A percentile compares a stretch with the other conserved stretches of the same genome.
Conservation (phyloP, 805 yeast genomes). For the Dipodascus albidus region DNA sequence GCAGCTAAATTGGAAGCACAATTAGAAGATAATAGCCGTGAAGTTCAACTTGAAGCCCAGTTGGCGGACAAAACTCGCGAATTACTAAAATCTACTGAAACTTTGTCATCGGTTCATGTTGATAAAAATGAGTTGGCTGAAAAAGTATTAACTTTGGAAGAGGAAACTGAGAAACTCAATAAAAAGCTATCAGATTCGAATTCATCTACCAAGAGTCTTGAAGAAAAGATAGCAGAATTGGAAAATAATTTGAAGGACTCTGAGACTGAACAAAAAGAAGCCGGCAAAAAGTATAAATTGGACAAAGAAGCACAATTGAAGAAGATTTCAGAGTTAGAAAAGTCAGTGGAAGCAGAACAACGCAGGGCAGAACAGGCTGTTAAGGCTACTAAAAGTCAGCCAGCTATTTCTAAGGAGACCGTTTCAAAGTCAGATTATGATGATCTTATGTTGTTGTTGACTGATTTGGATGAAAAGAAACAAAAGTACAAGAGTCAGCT, state of each 20-base stretch:
- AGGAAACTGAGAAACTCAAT: slow-evolving; percentile 3
- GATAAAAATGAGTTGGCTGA: slow-evolving; percentile 3
- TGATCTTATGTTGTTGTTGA: slow-evolving; percentile 63
- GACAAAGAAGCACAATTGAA: not conserved
- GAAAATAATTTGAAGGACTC: not conserved
- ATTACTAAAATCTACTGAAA: slow-evolving; percentile 6
- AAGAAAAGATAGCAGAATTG: slow-evolving; percentile 1
- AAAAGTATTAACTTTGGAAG: slow-evolving; percentile 4
- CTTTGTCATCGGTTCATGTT: slow-evolving; percentile 4
- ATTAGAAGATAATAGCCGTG: not conserved
- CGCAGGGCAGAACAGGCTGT: slow-evolving; percentile 6
- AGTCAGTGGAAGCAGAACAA: slow-evolving; percentile 3
- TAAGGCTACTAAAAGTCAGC: slow-evolving; percentile 8
- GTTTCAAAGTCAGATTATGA: slow-evolving; percentile 51
- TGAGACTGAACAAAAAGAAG: not conserved
- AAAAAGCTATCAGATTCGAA: slow-evolving; percentile 1
- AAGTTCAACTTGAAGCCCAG: slow-evolving; percentile 2
- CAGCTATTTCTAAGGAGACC: slow-evolving; percentile 2
- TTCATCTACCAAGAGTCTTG: not conserved
- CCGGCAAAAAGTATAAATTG: not conserved
- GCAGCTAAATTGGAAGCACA: not conserved
- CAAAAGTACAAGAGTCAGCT: slow-evolving; percentile 43
- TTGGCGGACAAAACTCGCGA: slow-evolving; percentile 3
- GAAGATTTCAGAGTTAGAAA: not conserved
- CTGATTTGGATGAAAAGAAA: slow-evolving; percentile 64